These are phyloP conservation scores for Rhynchosporium agropyri DNA, from an alignment of 2,329 filamentous ascomycete genomes.

Conservation along the genomic window DNA sequence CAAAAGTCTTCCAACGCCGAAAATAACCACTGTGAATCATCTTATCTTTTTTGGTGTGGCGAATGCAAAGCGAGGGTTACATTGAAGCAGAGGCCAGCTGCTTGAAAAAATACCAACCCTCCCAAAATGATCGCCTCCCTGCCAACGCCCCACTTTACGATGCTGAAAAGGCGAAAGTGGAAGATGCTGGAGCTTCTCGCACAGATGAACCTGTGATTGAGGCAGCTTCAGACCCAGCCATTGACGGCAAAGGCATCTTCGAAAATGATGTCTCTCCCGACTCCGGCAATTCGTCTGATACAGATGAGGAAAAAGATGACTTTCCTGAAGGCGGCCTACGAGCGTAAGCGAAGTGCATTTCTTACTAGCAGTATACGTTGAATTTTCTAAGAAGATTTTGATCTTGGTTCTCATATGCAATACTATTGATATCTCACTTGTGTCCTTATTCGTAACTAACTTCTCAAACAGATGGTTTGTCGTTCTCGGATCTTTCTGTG, in stretches of 20 bases:
- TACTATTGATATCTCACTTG: neutral
- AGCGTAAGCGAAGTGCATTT: constrained; percentile 42
- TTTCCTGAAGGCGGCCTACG: constrained; percentile 69
- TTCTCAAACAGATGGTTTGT: constrained; percentile 56
- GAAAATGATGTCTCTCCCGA: constrained; percentile 18
- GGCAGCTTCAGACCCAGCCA: constrained; percentile 4
- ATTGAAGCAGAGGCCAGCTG: constrained; percentile 47
- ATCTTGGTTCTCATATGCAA: neutral
- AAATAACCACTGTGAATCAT: constrained; percentile 19
- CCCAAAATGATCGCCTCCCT: constrained; percentile 22
- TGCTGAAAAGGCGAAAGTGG: constrained; percentile 31
- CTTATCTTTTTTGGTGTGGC: constrained; percentile 31
- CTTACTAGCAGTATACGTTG: neutral
- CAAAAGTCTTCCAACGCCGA: neutral
- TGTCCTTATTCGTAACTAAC: neutral
- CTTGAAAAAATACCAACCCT: constrained; percentile 43
- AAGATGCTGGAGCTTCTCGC: constrained; percentile 14
- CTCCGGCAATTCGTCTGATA: constrained; percentile 26
- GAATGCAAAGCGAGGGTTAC: constrained; percentile 41
- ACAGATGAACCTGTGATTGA: constrained; percentile 19
- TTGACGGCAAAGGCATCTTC: constrained; percentile 24
- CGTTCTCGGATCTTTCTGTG: constrained; percentile 66
- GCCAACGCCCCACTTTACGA: constrained; percentile 18
- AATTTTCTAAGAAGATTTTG: neutral
- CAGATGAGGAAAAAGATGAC: constrained; percentile 39